These are phyloP conservation scores for Leishmania braziliensis DNA, from an alignment of 208 protist species.

Conservation along the genomic window DNA sequence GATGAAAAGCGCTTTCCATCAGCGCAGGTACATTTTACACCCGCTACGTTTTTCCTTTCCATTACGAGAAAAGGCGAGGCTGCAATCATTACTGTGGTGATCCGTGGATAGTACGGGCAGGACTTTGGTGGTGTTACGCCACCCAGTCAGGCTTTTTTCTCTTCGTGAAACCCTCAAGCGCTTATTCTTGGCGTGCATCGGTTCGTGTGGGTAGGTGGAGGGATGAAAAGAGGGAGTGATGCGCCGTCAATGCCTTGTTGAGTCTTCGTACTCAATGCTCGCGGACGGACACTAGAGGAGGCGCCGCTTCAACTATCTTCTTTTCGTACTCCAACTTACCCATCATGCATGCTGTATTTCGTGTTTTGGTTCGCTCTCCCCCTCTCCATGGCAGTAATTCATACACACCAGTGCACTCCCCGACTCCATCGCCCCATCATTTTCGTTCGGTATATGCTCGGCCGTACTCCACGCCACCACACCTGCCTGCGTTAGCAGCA, in stretches of 20 bases:
- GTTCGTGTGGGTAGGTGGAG: not conserved
- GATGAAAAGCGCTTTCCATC: not conserved
- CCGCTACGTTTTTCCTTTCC: not conserved
- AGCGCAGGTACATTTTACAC: not conserved
- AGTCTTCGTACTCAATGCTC: not conserved
- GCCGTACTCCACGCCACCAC: not conserved
- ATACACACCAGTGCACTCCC: not conserved
- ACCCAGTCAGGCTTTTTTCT: not conserved
- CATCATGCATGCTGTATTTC: not conserved
- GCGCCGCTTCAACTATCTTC: not conserved
- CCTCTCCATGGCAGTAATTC: not conserved
- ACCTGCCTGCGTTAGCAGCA: not conserved
- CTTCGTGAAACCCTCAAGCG: not conserved
- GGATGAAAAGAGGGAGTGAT: not conserved
- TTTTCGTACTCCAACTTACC: not conserved
- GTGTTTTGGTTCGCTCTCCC: not conserved
- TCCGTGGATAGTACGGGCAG: not conserved
- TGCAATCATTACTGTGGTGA: not conserved
- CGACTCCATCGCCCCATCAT: not conserved
- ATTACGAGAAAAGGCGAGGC: not conserved
- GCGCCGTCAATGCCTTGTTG: not conserved
- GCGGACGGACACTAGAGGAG: not conserved
- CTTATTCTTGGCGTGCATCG: not conserved
- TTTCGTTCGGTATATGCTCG: not conserved
- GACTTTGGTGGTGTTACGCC: not conserved